These are phyloP conservation scores for Omphalea diandra DNA, from an alignment of 441 rosid genomes.

Conservation along the genomic window DNA sequence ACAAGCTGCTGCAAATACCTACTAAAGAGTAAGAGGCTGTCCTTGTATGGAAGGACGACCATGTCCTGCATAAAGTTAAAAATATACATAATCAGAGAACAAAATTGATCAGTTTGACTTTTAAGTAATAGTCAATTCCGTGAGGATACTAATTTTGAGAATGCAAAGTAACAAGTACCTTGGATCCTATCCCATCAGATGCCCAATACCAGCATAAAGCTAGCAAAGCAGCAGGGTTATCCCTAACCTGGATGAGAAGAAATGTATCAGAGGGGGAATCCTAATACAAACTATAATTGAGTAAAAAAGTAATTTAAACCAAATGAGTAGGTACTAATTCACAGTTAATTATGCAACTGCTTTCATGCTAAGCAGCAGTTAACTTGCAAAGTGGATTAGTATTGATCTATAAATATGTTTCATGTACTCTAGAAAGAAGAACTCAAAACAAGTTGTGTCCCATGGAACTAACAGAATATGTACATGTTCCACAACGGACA, in stretches of 20 bases:
- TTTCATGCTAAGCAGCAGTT: background rate
- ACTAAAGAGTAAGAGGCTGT: conserved; percentile 87
- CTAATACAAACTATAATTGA: background rate
- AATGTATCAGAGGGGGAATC: conserved; percentile 7
- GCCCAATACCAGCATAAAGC: conserved; percentile 98
- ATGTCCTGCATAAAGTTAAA: conserved; percentile 65
- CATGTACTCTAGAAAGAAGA: background rate
- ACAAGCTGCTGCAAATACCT: conserved; percentile 95
- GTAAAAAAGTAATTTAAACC: background rate
- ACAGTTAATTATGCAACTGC: background rate
- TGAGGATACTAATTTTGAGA: conserved; percentile 8
- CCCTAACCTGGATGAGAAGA: conserved; percentile 51
- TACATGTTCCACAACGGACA: background rate
- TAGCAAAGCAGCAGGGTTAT: conserved; percentile 75
- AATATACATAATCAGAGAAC: conserved; percentile 16
- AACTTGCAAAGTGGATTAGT: conserved; percentile 3
- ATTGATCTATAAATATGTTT: background rate
- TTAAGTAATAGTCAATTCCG: conserved; percentile 5
- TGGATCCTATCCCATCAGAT: conserved; percentile 83
- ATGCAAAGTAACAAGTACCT: conserved; percentile 47
- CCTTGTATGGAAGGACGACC: conserved; percentile 99
- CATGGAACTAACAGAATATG: background rate
- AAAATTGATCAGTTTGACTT: conserved; percentile 15
- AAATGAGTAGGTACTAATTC: background rate
- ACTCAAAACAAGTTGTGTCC: background rate